Evolutionary conservation across 2,329 filamentous ascomycete genomes (phyloP).

Genomic region (Xylariaceae sp.): DNA sequence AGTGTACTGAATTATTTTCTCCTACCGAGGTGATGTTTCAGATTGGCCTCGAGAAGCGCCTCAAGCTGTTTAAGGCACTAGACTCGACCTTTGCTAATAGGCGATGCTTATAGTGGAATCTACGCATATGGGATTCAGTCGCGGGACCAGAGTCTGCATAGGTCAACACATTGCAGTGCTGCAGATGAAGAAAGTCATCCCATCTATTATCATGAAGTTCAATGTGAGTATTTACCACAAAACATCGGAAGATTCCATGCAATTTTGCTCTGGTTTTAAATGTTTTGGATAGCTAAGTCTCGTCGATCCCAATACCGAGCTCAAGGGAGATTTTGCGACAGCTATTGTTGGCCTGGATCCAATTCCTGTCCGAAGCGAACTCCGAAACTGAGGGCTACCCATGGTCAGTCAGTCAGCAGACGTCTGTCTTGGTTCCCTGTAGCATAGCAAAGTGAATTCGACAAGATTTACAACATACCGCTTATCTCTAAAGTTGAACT

Average conservation of each 20-base stretch:
- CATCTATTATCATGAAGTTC: constrained; percentile 23
- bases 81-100: too few relatives aligned
- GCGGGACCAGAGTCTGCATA: constrained; percentile 20
- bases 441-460: too few relatives aligned
- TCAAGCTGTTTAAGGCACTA: too few relatives aligned
- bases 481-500: too few relatives aligned
- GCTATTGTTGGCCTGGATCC: constrained; percentile 14
- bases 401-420: too few relatives aligned
- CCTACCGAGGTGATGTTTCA: too few relatives aligned
- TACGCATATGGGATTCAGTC: constrained; percentile 25
- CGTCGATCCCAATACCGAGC: constrained; percentile 11
- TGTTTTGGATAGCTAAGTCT: constrained; percentile 13
- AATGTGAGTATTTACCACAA: constrained; percentile 14
- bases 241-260: neutral
- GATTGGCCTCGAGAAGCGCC: too few relatives aligned
- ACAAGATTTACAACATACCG: too few relatives aligned
- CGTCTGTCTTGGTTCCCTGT: too few relatives aligned
- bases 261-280: constrained; percentile 4
- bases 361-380: constrained; percentile 7
- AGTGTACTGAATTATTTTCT: too few relatives aligned
- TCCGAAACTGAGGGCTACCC: constrained; percentile 4
- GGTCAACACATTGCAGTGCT: constrained; percentile 24
- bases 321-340: constrained; percentile 16
- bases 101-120: constrained; percentile 15
- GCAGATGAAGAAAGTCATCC: constrained; percentile 25